Conservation (phyloP, 2,329 filamentous ascomycete species). For the Peltaster fructicola region DNA sequence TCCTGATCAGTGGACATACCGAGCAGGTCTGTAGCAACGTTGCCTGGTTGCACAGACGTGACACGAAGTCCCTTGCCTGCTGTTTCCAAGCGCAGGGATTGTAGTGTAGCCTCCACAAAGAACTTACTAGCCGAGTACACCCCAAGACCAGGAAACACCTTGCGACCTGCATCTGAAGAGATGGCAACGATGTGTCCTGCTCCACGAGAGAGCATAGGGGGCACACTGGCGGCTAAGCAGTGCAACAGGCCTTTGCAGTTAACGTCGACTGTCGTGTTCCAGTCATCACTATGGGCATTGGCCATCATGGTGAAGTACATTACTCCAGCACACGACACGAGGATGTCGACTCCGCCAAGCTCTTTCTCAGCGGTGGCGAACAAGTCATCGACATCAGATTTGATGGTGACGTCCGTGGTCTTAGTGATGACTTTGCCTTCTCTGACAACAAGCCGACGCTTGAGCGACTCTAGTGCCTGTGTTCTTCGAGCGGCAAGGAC, state of each 20-base stretch:
- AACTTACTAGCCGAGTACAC: constrained; percentile 74
- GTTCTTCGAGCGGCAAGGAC: constrained; percentile 54
- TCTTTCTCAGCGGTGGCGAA: constrained; percentile 39
- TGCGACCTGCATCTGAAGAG: constrained; percentile 64
- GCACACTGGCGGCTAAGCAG: constrained; percentile 51
- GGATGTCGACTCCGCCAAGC: constrained; percentile 57
- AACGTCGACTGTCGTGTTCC: constrained; percentile 68
- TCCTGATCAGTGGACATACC: constrained; percentile 59
- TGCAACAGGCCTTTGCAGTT: constrained; percentile 73
- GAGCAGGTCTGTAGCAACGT: constrained; percentile 55
- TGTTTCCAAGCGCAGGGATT: constrained; percentile 56
- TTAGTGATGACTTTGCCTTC: constrained; percentile 50
- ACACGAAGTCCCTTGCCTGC: constrained; percentile 56
- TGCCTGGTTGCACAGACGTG: constrained; percentile 60
- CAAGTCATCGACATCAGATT: constrained; percentile 47
- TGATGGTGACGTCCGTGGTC: constrained; percentile 55
- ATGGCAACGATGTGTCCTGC: constrained; percentile 62
- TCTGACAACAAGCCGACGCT: constrained; percentile 38
- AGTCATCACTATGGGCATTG: constrained; percentile 54
- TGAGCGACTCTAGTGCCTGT: constrained; percentile 50
- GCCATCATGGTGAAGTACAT: constrained; percentile 88
- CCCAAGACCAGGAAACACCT: constrained; percentile 64
- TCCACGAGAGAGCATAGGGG: constrained; percentile 52
- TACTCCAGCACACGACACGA: constrained; percentile 66
- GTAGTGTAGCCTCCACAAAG: constrained; percentile 70